Percentiles rank a stretch among this genome's conserved stretches.
These are phyloP conservation scores for Penicillium riverlandense DNA, from an alignment of 495 filamentous ascomycete genomes.

Conservation along the genomic window DNA sequence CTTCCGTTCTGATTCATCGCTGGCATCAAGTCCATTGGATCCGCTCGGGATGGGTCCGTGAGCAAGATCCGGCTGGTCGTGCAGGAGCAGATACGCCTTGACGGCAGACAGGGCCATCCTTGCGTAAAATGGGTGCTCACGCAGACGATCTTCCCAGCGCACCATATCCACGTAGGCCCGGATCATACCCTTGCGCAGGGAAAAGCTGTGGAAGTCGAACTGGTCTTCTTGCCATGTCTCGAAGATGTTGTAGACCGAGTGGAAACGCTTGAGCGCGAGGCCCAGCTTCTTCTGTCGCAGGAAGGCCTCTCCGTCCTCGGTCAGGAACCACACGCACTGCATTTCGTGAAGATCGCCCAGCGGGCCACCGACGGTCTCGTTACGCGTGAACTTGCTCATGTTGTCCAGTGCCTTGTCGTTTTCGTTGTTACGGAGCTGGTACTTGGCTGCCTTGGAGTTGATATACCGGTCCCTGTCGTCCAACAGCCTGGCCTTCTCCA, in stretches of 20 bases:
- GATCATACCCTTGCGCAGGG: constrained; percentile 88
- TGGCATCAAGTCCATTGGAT: constrained; percentile 47
- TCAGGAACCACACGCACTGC: constrained; percentile 97
- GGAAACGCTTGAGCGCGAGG: constrained; percentile 86
- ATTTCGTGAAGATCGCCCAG: constrained; percentile 91
- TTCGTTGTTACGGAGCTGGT: constrained; percentile 87
- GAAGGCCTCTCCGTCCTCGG: constrained; percentile 90
- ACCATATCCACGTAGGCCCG: constrained; percentile 94
- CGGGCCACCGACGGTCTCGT: constrained; percentile 80
- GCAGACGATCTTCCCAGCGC: constrained; percentile 85
- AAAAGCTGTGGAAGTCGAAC: constrained; percentile 98
- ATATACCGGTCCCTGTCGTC: constrained; percentile 92
- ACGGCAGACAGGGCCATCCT: constrained; percentile 79
- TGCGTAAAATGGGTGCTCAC: constrained; percentile 89
- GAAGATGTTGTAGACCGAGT: constrained; percentile 82
- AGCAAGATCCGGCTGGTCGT: constrained; percentile 66
- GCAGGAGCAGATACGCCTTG: constrained; percentile 69
- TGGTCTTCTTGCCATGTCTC: constrained; percentile 97
- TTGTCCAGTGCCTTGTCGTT: constrained; percentile 77
- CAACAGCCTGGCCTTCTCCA: constrained; percentile 79
- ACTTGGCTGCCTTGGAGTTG: constrained; percentile 97
- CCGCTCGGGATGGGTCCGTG: constrained; percentile 47
- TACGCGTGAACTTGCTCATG: constrained; percentile 92
- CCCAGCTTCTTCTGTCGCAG: constrained; percentile 74
- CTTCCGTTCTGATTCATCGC: constrained; percentile 69